Evolutionary conservation across 176 grass and related monocot species (phyloP).

Genomic region (Dendrocalamus sinicus): DNA sequence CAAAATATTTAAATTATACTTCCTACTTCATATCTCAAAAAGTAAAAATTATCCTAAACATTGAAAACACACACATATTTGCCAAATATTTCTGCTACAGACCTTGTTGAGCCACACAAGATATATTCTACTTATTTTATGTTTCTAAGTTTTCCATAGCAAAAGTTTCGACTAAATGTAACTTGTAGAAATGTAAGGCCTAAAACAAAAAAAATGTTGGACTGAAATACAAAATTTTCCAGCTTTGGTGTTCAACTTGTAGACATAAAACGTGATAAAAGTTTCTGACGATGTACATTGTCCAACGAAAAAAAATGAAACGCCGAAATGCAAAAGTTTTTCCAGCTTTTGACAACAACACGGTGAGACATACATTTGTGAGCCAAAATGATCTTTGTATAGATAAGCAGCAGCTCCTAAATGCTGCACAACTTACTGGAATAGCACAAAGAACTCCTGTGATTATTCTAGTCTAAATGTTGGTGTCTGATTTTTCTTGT

Average conservation of each 20-base stretch:
- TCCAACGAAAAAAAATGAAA: conserved; percentile 22
- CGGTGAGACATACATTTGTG: background rate
- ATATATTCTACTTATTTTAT: no score
- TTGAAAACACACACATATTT: no score
- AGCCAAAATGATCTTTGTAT: conserved; percentile 19
- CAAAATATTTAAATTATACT: no score
- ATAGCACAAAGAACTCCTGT: conserved; percentile 35
- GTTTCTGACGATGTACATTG: background rate
- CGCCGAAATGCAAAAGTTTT: background rate
- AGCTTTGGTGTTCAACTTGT: background rate
- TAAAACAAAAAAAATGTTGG: no score
- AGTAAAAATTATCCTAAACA: no score
- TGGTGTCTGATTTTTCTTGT: background rate
- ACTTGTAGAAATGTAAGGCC: no score
- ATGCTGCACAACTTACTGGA: conserved; percentile 42
- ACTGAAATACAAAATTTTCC: no score
- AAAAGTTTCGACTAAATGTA: no score
- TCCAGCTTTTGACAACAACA: background rate
- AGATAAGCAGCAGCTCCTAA: conserved; percentile 13
- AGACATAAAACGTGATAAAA: background rate
- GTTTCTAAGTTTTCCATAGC: no score
- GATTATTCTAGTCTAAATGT: conserved; percentile 35
- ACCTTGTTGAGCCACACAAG: no score
- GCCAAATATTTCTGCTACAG: no score
- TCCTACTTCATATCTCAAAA: no score